These are phyloP conservation scores for Pittosporum tobira DNA, from an alignment of 129 eudicot species.

Conservation along the genomic window DNA sequence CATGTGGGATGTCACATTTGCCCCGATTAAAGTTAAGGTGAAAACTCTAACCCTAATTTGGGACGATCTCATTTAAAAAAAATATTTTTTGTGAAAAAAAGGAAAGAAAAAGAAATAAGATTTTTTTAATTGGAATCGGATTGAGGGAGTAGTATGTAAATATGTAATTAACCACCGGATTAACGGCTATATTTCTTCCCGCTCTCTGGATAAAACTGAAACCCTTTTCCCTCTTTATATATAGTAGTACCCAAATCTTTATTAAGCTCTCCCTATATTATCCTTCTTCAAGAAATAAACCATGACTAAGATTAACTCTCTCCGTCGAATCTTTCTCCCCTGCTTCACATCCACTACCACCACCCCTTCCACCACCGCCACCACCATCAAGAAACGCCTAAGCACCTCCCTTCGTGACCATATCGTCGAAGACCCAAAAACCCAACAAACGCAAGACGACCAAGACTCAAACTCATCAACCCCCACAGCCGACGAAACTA, in stretches of 20 bases:
- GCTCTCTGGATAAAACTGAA: neutral
- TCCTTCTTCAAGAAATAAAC: neutral
- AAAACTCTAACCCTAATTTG: no score
- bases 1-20: no score
- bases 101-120: no score
- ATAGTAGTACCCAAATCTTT: neutral
- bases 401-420: conserved; percentile 95
- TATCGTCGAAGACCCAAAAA: conserved; percentile 19
- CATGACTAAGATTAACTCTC: conserved; percentile 67
- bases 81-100: no score
- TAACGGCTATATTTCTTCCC: conserved; percentile 9
- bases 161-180: neutral
- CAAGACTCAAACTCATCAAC: conserved; percentile 26
- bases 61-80: no score
- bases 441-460: conserved; percentile 19
- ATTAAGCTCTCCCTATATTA: neutral
- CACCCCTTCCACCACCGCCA: conserved; percentile 24
- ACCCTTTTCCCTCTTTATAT: neutral
- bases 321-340: conserved; percentile 73
- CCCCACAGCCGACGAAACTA: conserved; percentile 19
- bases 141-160: no score
- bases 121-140: no score
- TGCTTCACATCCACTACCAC: conserved; percentile 50
- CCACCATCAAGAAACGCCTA: conserved; percentile 74
- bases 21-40: no score